Percentiles rank a stretch among this genome's conserved stretches.
These are phyloP conservation scores for Ascochyta lentis DNA, from an alignment of 2,329 filamentous ascomycete genomes.

Conservation along the genomic window DNA sequence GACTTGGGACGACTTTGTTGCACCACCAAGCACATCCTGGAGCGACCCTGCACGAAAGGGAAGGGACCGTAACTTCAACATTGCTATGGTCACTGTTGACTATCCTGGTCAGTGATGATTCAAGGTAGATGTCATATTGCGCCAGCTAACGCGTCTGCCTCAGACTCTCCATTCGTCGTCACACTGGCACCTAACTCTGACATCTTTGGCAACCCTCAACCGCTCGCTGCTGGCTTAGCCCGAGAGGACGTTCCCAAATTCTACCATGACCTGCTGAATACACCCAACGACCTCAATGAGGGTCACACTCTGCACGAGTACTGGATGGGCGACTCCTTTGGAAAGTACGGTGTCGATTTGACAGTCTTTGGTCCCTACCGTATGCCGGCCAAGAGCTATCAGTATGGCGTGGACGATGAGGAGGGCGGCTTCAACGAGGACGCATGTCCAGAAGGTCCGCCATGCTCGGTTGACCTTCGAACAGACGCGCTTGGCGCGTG, in stretches of 20 bases:
- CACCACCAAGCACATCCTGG: constrained; percentile 59
- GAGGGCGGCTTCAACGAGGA: constrained; percentile 55
- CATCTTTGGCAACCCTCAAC: constrained; percentile 60
- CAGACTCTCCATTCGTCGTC: constrained; percentile 58
- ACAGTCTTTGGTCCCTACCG: constrained; percentile 61
- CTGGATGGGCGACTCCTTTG: constrained; percentile 64
- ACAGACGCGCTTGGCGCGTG: constrained; percentile 59
- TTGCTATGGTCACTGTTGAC: constrained; percentile 61
- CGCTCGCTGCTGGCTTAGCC: constrained; percentile 50
- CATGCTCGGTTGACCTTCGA: constrained; percentile 58
- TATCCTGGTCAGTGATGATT: constrained; percentile 43
- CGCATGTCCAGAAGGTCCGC: constrained; percentile 54
- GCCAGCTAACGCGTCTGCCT: neutral
- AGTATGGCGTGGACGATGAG: constrained; percentile 59
- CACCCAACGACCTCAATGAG: constrained; percentile 57
- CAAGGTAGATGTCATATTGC: neutral
- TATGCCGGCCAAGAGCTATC: constrained; percentile 57
- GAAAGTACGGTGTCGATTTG: constrained; percentile 61
- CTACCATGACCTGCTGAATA: constrained; percentile 61
- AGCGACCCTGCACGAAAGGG: constrained; percentile 54
- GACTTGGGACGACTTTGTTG: constrained; percentile 55
- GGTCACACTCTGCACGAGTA: constrained; percentile 63
- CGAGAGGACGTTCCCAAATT: constrained; percentile 58
- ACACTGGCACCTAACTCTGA: constrained; percentile 56
- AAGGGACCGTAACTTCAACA: constrained; percentile 61